A percentile compares a stretch with the other conserved stretches of the same genome.
Conservation (phyloP, 345 rosid species). For the Salix dunnii region DNA sequence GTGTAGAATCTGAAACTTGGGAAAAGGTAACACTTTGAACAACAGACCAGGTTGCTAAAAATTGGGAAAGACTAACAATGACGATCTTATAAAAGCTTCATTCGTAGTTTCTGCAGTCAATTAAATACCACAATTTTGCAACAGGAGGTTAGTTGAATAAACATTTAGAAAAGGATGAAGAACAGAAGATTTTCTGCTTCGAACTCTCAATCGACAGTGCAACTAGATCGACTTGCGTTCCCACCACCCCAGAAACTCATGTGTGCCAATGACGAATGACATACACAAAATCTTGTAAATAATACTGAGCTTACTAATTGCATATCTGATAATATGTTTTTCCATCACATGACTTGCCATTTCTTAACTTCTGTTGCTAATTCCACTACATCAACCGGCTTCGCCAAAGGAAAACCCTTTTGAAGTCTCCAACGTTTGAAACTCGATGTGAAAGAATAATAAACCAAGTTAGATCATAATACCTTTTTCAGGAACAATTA, state of each 20-base stretch:
- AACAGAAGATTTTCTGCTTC: not conserved
- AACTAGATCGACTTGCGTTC: not conserved
- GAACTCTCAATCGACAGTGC: not conserved
- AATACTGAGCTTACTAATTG: not conserved
- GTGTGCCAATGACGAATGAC: not conserved
- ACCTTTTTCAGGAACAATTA: constrained; percentile 84
- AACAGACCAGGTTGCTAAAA: not conserved
- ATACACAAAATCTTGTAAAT: not conserved
- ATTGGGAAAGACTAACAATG: not conserved
- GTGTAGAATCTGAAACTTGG: not conserved
- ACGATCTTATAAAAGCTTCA: not conserved
- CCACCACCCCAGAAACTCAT: not conserved
- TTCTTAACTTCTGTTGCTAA: not conserved
- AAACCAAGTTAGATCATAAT: not conserved
- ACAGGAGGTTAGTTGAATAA: not conserved
- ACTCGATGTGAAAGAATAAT: not conserved
- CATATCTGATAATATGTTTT: not conserved
- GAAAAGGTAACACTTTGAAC: not conserved
- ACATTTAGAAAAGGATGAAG: not conserved
- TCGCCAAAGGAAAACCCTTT: constrained; percentile 23
- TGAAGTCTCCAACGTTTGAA: not conserved
- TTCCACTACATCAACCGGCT: constrained; percentile 35
- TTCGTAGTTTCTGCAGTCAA: not conserved
- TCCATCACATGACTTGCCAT: not conserved
- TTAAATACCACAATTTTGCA: not conserved